Percentiles rank a stretch among this genome's conserved stretches.
These are phyloP conservation scores for Arthroderma sp. DNA, from an alignment of 2,329 filamentous ascomycete genomes.

Conservation along the genomic window DNA sequence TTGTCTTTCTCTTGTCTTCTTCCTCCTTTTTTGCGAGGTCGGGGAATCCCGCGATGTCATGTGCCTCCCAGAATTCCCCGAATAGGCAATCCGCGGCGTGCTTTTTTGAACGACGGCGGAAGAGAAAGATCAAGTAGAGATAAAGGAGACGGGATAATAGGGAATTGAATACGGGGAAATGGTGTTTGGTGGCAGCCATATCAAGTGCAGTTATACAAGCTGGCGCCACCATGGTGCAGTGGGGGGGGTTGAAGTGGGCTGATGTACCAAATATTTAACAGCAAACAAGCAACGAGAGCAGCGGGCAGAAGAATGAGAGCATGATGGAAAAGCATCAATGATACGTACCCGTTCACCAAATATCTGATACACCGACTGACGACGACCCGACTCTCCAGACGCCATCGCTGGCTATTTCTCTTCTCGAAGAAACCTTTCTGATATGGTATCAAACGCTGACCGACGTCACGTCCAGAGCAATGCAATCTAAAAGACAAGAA, in stretches of 20 bases:
- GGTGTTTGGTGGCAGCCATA: not conserved
- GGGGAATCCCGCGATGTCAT: conserved; percentile 12
- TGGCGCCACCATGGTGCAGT: not conserved
- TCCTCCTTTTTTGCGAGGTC: not conserved
- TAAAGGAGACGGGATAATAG: not conserved
- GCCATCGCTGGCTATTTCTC: conserved; percentile 25
- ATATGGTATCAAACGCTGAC: not conserved
- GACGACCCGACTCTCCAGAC: conserved; percentile 20
- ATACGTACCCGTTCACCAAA: conserved; percentile 28
- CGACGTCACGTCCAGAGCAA: not conserved
- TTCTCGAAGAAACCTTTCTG: too few relatives aligned
- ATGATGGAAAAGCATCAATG: not conserved
- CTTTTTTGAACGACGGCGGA: not conserved
- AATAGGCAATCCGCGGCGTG: conserved; percentile 5
- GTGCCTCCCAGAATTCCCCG: conserved; percentile 5
- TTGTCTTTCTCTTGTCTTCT: not conserved
- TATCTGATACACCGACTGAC: conserved; percentile 25
- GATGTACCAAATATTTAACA: not conserved
- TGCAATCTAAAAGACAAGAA: not conserved
- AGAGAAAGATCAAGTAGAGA: not conserved
- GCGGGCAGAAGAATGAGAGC: not conserved
- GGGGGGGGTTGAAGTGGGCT: not conserved
- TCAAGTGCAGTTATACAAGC: not conserved
- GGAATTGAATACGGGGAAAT: not conserved
- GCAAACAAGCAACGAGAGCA: not conserved